Percentiles rank a stretch among this genome's conserved stretches.
phyloP scores from a whole-genome alignment of 2,329 filamentous ascomycete species.

The Geosmithia putterillii region DNA sequence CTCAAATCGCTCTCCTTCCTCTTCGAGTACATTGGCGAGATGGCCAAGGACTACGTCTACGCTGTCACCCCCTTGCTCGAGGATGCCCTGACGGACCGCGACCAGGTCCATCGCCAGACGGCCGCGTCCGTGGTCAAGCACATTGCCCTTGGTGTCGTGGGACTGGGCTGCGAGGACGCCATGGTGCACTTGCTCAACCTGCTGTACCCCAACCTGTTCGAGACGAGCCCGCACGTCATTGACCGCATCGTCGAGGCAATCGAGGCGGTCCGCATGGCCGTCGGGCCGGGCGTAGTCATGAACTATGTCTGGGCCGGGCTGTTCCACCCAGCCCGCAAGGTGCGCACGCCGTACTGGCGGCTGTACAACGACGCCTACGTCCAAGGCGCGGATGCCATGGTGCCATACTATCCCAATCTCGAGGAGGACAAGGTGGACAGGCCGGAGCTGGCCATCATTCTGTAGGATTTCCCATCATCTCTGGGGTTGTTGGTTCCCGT shows the following conservation, averaged over 20 bases:
- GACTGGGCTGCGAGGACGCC: conserved; percentile 91
- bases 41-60: conserved; percentile 99
- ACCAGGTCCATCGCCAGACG: conserved; percentile 95
- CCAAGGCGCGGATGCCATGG: conserved; percentile 83
- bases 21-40: conserved; percentile 98
- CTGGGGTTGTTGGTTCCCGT: not conserved
- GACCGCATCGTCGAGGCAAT: conserved; percentile 96
- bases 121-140: conserved; percentile 96
- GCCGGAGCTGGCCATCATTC: conserved; percentile 70
- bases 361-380: conserved; percentile 97
- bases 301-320: conserved; percentile 98
- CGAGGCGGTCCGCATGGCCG: conserved; percentile 85
- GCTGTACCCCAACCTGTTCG: conserved; percentile 92
- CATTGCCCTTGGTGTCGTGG: conserved; percentile 92
- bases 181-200: conserved; percentile 97
- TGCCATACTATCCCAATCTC: conserved; percentile 87
- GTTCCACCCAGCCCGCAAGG: conserved; percentile 93
- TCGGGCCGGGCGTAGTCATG: conserved; percentile 84
- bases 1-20: conserved; percentile 94
- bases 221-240: conserved; percentile 96
- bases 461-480: conserved; percentile 51
- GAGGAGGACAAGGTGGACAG: conserved; percentile 70
- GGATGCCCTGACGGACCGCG: conserved; percentile 92
- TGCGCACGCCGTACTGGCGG: conserved; percentile 89
- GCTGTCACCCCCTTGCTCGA: conserved; percentile 92